phyloP scores from a whole-genome alignment of 1,284 basidiomycete genomes.

The Cryptococcus sp. region DNA sequence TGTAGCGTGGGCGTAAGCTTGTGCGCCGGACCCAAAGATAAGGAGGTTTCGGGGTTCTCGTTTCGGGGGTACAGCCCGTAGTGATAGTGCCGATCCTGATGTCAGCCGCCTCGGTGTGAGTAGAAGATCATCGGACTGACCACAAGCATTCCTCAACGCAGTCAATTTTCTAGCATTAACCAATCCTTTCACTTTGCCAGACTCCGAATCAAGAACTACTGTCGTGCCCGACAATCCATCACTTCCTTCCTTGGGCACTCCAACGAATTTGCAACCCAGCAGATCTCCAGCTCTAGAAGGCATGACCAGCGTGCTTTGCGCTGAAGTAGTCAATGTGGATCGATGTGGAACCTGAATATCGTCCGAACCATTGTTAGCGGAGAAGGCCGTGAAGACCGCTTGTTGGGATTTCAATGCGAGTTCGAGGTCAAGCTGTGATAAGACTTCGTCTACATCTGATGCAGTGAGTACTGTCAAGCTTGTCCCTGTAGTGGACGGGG shows the following conservation, averaged over 20 bases:
- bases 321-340: constrained; percentile 21
- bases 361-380: constrained; percentile 8
- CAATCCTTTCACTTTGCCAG: constrained; percentile 63
- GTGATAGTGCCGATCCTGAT: constrained; percentile 67
- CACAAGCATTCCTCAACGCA: constrained; percentile 72
- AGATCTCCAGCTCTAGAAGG: constrained; percentile 30
- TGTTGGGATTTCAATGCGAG: constrained; percentile 37
- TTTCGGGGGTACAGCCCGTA: constrained; percentile 52
- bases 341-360: constrained; percentile 41
- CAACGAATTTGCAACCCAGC: constrained; percentile 62
- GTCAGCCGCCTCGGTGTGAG: neutral
- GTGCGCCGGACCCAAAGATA: constrained; percentile 67
- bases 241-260: constrained; percentile 54
- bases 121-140: constrained; percentile 48
- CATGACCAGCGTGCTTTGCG: constrained; percentile 46
- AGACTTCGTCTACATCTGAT: constrained; percentile 33
- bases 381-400: constrained; percentile 37
- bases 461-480: constrained; percentile 33
- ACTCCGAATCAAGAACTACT: constrained; percentile 65
- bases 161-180: constrained; percentile 73
- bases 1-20: constrained; percentile 61
- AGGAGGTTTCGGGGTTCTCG: constrained; percentile 54
- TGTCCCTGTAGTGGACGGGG: neutral
- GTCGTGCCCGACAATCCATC: constrained; percentile 71
- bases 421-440: constrained; percentile 26